A percentile compares a stretch with the other conserved stretches of the same genome.
These are phyloP conservation scores for Tetrahymena elliotti DNA, from an alignment of 73 alveolate species.

Conservation along the genomic window DNA sequence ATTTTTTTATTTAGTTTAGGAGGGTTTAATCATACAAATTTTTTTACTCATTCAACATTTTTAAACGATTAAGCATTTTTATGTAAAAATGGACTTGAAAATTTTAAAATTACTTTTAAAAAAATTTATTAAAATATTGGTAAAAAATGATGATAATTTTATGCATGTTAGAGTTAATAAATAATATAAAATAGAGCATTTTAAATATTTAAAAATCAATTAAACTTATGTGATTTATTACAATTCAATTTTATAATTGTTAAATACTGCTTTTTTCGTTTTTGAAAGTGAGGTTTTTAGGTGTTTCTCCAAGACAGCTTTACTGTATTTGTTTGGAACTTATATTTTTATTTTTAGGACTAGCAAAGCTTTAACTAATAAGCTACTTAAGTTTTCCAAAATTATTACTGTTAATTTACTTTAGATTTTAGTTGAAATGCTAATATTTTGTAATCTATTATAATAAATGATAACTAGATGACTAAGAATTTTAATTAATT, in stretches of 20 bases:
- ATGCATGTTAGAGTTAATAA: too few species aligned
- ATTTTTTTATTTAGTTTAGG: too few species aligned
- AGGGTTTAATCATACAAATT: too few species aligned
- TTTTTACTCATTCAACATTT: too few species aligned
- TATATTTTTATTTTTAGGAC: neutral
- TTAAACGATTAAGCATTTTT: too few species aligned
- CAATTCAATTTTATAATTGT: neutral
- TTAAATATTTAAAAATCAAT: neutral
- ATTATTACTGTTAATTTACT: neutral
- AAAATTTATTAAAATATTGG: too few species aligned
- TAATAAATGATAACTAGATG: neutral
- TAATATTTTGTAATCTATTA: neutral
- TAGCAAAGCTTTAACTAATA: neutral
- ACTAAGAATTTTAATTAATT: neutral
- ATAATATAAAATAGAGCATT: neutral
- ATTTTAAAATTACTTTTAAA: too few species aligned
- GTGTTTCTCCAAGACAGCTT: neutral
- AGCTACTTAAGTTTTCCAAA: neutral
- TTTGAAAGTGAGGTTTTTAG: neutral
- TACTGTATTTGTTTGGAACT: neutral
- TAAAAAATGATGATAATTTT: too few species aligned
- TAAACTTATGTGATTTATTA: too few species aligned
- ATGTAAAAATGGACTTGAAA: too few species aligned
- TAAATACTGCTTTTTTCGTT: neutral
- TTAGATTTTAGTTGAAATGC: neutral